Percentiles rank a stretch among this genome's conserved stretches.
Conservation (phyloP, 1,284 basidiomycete genomes). For the Trametes pubescens region DNA sequence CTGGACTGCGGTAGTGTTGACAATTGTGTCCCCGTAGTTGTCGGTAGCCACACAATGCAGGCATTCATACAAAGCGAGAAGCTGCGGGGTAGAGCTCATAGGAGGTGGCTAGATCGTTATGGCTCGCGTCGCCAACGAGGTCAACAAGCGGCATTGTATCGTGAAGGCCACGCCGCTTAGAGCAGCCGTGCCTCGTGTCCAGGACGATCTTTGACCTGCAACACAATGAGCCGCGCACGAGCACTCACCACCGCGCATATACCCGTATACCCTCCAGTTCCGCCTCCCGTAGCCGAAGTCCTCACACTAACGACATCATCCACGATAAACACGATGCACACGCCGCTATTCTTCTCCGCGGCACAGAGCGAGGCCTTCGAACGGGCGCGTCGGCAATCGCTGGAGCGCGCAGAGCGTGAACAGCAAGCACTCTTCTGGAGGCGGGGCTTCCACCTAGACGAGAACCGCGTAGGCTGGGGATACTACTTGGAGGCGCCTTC, state of each 20-base stretch:
- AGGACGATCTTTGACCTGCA: slow-evolving; percentile 24
- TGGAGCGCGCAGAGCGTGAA: slow-evolving; percentile 11
- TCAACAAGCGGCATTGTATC: slow-evolving; percentile 15
- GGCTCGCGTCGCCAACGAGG: slow-evolving; percentile 7
- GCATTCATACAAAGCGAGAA: no score
- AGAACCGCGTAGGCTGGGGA: slow-evolving; percentile 22
- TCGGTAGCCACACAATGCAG: no score
- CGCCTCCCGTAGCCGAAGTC: slow-evolving; percentile 13
- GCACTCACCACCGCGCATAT: slow-evolving; percentile 30
- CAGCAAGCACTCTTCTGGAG: slow-evolving; percentile 26
- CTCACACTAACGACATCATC: slow-evolving; percentile 15
- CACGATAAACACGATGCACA: slow-evolving; percentile 17
- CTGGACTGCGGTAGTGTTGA: no score
- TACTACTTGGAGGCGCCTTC: slow-evolving; percentile 31
- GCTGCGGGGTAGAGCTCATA: no score
- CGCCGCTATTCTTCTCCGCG: slow-evolving; percentile 32
- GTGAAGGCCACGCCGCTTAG: slow-evolving; percentile 19
- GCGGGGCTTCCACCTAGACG: slow-evolving; percentile 31
- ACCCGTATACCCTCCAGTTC: slow-evolving; percentile 18
- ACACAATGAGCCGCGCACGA: slow-evolving; percentile 28
- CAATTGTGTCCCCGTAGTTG: no score
- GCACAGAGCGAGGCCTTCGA: slow-evolving; percentile 30
- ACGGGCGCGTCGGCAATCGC: slow-evolving; percentile 26
- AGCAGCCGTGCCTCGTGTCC: slow-evolving; percentile 29
- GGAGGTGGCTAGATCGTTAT: no score